These are phyloP conservation scores for Lactuca sativa DNA, from an alignment of 129 eudicot genomes.

Conservation along the genomic window DNA sequence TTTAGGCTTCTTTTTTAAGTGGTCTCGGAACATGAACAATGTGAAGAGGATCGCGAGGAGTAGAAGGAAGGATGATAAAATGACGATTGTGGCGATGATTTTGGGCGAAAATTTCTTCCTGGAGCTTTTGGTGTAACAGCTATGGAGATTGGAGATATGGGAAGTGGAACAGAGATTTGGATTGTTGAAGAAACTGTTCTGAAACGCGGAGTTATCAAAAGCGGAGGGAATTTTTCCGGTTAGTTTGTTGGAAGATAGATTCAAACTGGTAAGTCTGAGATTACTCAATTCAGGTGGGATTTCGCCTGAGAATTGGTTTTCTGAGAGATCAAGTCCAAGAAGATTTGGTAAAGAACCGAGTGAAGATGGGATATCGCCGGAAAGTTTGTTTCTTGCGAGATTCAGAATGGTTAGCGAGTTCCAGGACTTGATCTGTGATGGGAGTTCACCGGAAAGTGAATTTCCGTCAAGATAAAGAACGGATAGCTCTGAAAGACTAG, in stretches of 20 bases:
- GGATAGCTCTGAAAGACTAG: conserved; percentile 51
- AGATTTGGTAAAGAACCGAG: conserved; percentile 65
- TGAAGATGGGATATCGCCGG: conserved; percentile 65
- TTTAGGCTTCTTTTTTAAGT: conserved; percentile 46
- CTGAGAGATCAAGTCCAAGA: conserved; percentile 71
- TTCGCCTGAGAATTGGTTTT: conserved; percentile 64
- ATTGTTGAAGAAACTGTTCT: conserved; percentile 73
- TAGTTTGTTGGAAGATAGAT: conserved; percentile 71
- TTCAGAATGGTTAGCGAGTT: conserved; percentile 51
- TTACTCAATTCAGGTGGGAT: conserved; percentile 68
- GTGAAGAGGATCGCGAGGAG: conserved; percentile 37
- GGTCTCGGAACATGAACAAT: conserved; percentile 43
- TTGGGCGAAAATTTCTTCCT: conserved; percentile 46
- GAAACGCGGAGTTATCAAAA: conserved; percentile 66
- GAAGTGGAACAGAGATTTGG: conserved; percentile 57
- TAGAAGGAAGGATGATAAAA: conserved; percentile 45
- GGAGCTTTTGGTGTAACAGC: conserved; percentile 39
- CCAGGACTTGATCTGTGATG: conserved; percentile 67
- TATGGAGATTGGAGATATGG: conserved; percentile 40
- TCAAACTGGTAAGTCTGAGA: conserved; percentile 53
- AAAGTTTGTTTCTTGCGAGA: conserved; percentile 65
- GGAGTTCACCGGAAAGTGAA: conserved; percentile 68
- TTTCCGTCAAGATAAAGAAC: conserved; percentile 71
- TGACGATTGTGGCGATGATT: conserved; percentile 48
- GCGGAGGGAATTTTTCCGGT: conserved; percentile 60